These are phyloP conservation scores for Plasmodium gaboni DNA, from an alignment of 169 alveolate genomes.

Conservation along the genomic window DNA sequence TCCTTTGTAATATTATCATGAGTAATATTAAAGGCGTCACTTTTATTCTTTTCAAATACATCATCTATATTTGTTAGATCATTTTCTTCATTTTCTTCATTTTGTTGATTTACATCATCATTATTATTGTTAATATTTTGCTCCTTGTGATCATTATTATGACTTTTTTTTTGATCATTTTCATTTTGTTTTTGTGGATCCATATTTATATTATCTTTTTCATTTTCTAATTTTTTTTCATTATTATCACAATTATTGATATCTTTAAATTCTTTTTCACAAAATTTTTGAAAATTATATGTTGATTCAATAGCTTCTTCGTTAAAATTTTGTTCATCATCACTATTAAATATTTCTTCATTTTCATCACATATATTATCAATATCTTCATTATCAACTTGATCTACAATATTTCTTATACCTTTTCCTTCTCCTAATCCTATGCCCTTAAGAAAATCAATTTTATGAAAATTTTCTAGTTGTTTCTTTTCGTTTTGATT, in stretches of 20 bases:
- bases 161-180: conserved; percentile 66
- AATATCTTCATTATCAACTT: conserved; percentile 85
- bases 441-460: conserved; percentile 80
- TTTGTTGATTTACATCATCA: conserved; percentile 35
- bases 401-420: conserved; percentile 81
- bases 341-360: conserved; percentile 76
- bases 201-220: conserved; percentile 79
- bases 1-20: conserved; percentile 1
- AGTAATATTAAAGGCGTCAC: conserved; percentile 15
- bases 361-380: conserved; percentile 80
- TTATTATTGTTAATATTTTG: conserved; percentile 79
- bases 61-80: conserved; percentile 79
- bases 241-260: conserved; percentile 81
- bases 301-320: conserved; percentile 85
- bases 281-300: conserved; percentile 82
- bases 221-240: conserved; percentile 79
- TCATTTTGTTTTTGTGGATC: conserved; percentile 72
- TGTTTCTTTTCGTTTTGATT: conserved; percentile 79
- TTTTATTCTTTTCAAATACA: conserved; percentile 55
- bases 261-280: conserved; percentile 81
- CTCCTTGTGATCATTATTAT: conserved; percentile 63
- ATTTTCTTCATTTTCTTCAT: conserved; percentile 38
- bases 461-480: conserved; percentile 82
- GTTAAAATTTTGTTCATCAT: conserved; percentile 79
- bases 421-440: conserved; percentile 86